A percentile compares a stretch with the other conserved stretches of the same genome.
phyloP scores from a whole-genome alignment of 1,284 basidiomycete genomes.

The Cutaneotrichosporon sp. region DNA sequence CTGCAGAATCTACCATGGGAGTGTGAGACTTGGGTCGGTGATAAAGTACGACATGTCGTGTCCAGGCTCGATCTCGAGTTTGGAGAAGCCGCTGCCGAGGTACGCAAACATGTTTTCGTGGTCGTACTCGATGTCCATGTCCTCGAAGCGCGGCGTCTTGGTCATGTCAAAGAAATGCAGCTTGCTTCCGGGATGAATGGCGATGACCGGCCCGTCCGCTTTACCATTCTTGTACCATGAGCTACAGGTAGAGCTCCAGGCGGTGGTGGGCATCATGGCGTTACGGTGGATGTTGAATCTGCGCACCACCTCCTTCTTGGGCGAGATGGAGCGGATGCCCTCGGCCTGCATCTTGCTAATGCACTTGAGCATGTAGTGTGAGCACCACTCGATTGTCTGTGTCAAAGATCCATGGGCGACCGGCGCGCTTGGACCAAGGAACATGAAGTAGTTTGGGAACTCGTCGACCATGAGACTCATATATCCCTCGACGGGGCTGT shows the following conservation, averaged over 20 bases:
- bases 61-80: not conserved
- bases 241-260: conserved; percentile 32
- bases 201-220: conserved; percentile 17
- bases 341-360: conserved; percentile 20
- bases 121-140: conserved; percentile 28
- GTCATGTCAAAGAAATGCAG: conserved; percentile 31
- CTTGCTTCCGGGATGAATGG: conserved; percentile 31
- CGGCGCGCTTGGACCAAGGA: conserved; percentile 1
- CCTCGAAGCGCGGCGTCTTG: conserved; percentile 42
- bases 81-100: conserved; percentile 3
- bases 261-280: conserved; percentile 31
- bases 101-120: not conserved
- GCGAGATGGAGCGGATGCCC: conserved; percentile 23
- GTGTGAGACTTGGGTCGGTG: not conserved
- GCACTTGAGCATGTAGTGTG: conserved; percentile 25
- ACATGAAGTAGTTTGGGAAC: conserved; percentile 35
- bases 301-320: conserved; percentile 31
- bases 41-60: conserved; percentile 6
- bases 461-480: conserved; percentile 36
- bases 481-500: conserved; percentile 31
- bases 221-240: conserved; percentile 34
- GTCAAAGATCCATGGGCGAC: conserved; percentile 15
- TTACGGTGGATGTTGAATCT: conserved; percentile 38
- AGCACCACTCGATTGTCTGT: conserved; percentile 28
- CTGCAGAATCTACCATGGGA: not conserved